These are phyloP conservation scores for Solanum medicagineum DNA, from an alignment of 257 asterid species.

Conservation along the genomic window DNA sequence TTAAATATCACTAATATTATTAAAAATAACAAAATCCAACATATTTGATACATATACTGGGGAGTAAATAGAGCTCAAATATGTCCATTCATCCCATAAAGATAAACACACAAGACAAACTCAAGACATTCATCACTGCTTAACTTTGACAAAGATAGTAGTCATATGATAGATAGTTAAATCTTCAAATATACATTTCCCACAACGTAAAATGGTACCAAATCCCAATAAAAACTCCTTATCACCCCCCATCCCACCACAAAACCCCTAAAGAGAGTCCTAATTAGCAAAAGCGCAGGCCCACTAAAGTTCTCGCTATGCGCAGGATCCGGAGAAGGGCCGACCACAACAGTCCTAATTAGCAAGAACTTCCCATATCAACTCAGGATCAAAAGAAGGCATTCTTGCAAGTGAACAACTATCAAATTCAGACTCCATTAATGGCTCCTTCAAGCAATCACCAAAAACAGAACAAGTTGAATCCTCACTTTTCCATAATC, in stretches of 20 bases:
- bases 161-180: neutral
- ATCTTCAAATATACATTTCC: conserved; percentile 2
- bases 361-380: conserved; percentile 91
- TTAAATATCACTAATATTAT: neutral
- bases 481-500: conserved; percentile 31
- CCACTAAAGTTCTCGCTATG: too few species aligned
- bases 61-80: neutral
- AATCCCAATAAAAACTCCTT: neutral
- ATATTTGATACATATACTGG: neutral
- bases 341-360: conserved; percentile 17
- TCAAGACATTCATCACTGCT: neutral
- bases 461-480: conserved; percentile 26
- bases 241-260: neutral
- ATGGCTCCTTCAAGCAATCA: conserved; percentile 19
- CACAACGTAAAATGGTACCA: neutral
- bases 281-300: conserved; percentile 51
- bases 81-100: neutral
- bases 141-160: neutral
- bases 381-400: conserved; percentile 88
- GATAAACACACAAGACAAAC: neutral
- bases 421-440: conserved; percentile 27
- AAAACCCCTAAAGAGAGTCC: neutral
- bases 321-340: too few species aligned
- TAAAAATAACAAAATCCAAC: neutral
- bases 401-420: conserved; percentile 62